phyloP scores from a whole-genome alignment of 768 basidiomycete genomes.

The Rhizopogon vulgaris region DNA sequence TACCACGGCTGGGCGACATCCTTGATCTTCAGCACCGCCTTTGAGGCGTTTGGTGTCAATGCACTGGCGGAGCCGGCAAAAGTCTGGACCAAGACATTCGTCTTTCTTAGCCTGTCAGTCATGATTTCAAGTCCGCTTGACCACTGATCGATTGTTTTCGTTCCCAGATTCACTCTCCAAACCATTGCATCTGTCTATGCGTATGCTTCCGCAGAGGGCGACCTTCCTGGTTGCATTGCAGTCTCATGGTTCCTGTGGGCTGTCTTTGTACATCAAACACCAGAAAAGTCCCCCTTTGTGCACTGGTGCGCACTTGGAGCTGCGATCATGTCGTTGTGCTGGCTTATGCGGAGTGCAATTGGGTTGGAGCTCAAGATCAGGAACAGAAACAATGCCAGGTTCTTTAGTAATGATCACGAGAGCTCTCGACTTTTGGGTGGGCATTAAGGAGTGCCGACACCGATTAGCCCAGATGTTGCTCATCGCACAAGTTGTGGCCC shows the following conservation, averaged over 20 bases:
- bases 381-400: slow-evolving; percentile 19
- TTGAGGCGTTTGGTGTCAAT: slow-evolving; percentile 58
- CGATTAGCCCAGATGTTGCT: background rate
- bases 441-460: slow-evolving; percentile 8
- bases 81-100: slow-evolving; percentile 56
- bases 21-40: slow-evolving; percentile 47
- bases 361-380: slow-evolving; percentile 31
- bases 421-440: slow-evolving; percentile 27
- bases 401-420: slow-evolving; percentile 19
- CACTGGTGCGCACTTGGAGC: slow-evolving; percentile 64
- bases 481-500: background rate
- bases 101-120: slow-evolving; percentile 50
- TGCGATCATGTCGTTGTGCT: slow-evolving; percentile 57
- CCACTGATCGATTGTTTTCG: background rate
- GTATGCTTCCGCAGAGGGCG: slow-evolving; percentile 57
- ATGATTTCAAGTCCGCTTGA: background rate
- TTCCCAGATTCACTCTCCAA: slow-evolving; percentile 46
- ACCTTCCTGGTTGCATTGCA: slow-evolving; percentile 61
- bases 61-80: slow-evolving; percentile 45
- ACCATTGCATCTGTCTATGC: slow-evolving; percentile 58
- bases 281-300: slow-evolving; percentile 43
- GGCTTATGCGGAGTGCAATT: slow-evolving; percentile 52
- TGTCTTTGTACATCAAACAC: slow-evolving; percentile 48
- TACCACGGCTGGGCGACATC: slow-evolving; percentile 59
- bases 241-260: slow-evolving; percentile 64